Conservation (phyloP, 306 rosid genomes). For the Oxytropis ochrocephala region DNA sequence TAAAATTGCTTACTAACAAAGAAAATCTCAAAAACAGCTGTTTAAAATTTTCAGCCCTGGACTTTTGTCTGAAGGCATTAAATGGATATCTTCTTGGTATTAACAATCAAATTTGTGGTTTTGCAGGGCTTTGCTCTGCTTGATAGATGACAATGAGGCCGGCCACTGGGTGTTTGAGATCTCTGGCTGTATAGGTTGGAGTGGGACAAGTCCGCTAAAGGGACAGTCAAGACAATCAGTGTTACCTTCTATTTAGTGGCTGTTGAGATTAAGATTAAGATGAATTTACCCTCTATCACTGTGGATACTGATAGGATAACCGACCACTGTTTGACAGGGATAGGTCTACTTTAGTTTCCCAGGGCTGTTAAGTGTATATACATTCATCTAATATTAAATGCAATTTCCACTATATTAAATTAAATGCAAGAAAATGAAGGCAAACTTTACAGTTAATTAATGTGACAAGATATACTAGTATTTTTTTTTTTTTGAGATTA, state of each 20-base stretch:
- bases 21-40: background rate
- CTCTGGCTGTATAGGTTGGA: slow-evolving; percentile 11
- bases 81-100: background rate
- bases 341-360: slow-evolving; percentile 22
- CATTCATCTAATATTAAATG: slow-evolving; percentile 34
- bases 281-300: slow-evolving; percentile 4
- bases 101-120: background rate
- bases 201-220: slow-evolving; percentile 7
- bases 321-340: slow-evolving; percentile 26
- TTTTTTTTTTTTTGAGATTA: no score
- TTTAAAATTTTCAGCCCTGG: background rate
- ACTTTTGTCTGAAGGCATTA: background rate
- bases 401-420: slow-evolving; percentile 3
- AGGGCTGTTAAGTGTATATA: slow-evolving; percentile 40
- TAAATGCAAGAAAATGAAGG: background rate
- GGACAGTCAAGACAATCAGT: slow-evolving; percentile 1
- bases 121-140: slow-evolving; percentile 27
- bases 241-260: slow-evolving; percentile 7
- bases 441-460: background rate
- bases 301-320: slow-evolving; percentile 27
- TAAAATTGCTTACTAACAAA: background rate
- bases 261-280: slow-evolving; percentile 24
- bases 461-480: background rate
- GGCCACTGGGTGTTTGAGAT: background rate
- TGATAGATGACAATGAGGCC: slow-evolving; percentile 8